Evolutionary conservation across 768 basidiomycete species (phyloP).

Genomic region (Boletus reticuloceps): DNA sequence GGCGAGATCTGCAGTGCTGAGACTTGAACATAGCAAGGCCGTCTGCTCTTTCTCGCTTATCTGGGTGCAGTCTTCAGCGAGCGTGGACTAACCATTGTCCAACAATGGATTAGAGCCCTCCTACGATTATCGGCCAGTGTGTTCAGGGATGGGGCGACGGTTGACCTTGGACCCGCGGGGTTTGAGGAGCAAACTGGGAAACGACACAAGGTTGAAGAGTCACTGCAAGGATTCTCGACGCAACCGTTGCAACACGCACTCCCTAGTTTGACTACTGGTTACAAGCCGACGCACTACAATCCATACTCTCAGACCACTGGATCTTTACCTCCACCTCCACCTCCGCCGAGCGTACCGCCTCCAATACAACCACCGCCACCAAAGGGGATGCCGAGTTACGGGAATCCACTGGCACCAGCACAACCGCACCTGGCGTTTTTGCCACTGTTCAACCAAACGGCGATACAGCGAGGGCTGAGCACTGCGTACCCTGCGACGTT

Average conservation of each 20-base stretch:
- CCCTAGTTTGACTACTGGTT: conserved; percentile 11
- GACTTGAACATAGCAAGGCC: conserved; percentile 46
- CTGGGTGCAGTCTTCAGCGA: conserved; percentile 61
- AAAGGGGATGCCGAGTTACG: conserved; percentile 27
- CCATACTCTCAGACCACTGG: conserved; percentile 21
- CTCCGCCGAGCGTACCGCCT: conserved; percentile 30
- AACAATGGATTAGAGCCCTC: conserved; percentile 53
- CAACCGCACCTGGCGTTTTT: conserved; percentile 63
- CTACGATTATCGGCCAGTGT: conserved; percentile 27
- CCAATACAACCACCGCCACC: conserved; percentile 38
- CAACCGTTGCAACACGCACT: conserved; percentile 24
- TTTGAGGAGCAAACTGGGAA: conserved; percentile 31
- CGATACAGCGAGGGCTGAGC: conserved; percentile 58
- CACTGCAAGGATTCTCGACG: conserved; percentile 30
- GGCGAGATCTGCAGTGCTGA: conserved; percentile 15
- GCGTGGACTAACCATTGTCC: conserved; percentile 48
- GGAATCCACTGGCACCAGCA: conserved; percentile 64
- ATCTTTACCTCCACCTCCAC: conserved; percentile 16
- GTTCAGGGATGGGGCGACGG: conserved; percentile 12
- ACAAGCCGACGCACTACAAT: conserved; percentile 29
- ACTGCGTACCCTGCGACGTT: conserved; percentile 62
- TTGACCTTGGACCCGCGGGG: conserved; percentile 21
- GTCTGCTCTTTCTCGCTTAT: conserved; percentile 61
- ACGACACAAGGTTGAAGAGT: conserved; percentile 29
- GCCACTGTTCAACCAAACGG: conserved; percentile 73